These are phyloP conservation scores for Dioszegia hungarica DNA, from an alignment of 768 basidiomycete species.

Conservation along the genomic window DNA sequence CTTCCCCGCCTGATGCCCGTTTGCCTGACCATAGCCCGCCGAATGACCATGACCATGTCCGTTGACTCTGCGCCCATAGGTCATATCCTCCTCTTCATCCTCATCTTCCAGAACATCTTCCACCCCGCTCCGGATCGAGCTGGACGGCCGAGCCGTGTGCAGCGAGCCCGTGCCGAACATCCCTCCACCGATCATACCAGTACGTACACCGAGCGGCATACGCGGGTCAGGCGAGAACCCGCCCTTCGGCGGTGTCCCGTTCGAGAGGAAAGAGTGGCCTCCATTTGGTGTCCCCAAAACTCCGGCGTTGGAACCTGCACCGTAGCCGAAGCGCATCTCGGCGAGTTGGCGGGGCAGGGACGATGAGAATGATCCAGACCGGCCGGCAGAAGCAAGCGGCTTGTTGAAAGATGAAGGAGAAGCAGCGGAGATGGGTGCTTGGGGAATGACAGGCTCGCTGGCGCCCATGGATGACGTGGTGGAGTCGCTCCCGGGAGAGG, in stretches of 20 bases:
- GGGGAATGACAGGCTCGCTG: conserved; percentile 20
- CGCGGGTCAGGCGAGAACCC: conserved; percentile 6
- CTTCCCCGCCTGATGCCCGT: conserved; percentile 12
- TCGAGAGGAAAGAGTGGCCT: not conserved
- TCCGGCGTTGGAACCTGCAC: too few relatives aligned
- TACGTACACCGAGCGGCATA: conserved; percentile 14
- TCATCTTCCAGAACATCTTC: conserved; percentile 30
- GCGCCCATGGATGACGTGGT: conserved; percentile 43
- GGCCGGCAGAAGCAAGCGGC: conserved; percentile 13
- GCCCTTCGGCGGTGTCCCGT: conserved; percentile 3
- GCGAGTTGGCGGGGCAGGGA: conserved; percentile 2
- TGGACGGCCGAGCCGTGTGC: conserved; percentile 29
- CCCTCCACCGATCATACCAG: conserved; percentile 28
- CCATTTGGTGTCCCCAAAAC: conserved; percentile 3
- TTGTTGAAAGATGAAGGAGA: conserved; percentile 25
- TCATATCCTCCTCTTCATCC: conserved; percentile 30
- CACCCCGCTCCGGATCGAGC: conserved; percentile 28
- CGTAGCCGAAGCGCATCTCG: conserved; percentile 5
- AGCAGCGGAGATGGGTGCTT: conserved; percentile 10
- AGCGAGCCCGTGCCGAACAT: conserved; percentile 27
- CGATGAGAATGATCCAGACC: conserved; percentile 19
- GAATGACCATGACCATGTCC: not conserved
- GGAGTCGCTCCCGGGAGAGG: conserved; percentile 36
- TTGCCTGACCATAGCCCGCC: too few relatives aligned
- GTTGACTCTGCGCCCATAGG: not conserved